These are phyloP conservation scores for Alternaria sp. DNA, from an alignment of 2,329 filamentous ascomycete species.

Conservation along the genomic window DNA sequence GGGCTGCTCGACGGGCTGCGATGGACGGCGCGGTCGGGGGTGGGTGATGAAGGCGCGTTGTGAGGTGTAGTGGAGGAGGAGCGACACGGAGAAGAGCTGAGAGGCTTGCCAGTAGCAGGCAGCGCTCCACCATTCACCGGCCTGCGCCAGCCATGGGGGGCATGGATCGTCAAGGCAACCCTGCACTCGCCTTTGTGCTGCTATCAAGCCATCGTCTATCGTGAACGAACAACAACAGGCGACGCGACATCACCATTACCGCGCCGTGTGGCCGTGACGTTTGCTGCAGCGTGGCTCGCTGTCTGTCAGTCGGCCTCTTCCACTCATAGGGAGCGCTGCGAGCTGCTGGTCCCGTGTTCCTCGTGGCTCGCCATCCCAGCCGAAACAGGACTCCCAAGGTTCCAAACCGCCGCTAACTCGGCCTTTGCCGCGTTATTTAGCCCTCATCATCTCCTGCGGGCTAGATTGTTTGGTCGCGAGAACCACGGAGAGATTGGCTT, in stretches of 20 bases:
- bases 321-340: neutral
- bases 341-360: slow-evolving; percentile 4
- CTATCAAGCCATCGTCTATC: neutral
- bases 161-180: slow-evolving; percentile 26
- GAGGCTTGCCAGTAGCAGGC: slow-evolving; percentile 24
- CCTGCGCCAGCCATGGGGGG: slow-evolving; percentile 13
- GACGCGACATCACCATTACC: neutral
- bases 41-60: slow-evolving; percentile 17
- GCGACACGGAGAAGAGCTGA: slow-evolving; percentile 22
- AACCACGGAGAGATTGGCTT: neutral
- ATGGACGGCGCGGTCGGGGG: slow-evolving; percentile 14
- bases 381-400: slow-evolving; percentile 2
- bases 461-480: neutral
- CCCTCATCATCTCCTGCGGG: neutral
- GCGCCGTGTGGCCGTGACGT: neutral
- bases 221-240: neutral
- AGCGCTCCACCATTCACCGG: slow-evolving; percentile 26
- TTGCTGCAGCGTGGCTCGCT: slow-evolving; percentile 3
- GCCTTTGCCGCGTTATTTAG: slow-evolving; percentile 11
- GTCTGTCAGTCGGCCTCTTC: neutral
- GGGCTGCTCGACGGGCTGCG: slow-evolving; percentile 17
- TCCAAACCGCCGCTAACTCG: slow-evolving; percentile 7
- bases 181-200: slow-evolving; percentile 16
- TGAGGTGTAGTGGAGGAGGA: slow-evolving; percentile 15
- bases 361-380: neutral